Percentiles rank a stretch among this genome's conserved stretches.
These are phyloP conservation scores for Phytophthora foliorum DNA, from an alignment of 352 stramenopile genomes.

Conservation along the genomic window DNA sequence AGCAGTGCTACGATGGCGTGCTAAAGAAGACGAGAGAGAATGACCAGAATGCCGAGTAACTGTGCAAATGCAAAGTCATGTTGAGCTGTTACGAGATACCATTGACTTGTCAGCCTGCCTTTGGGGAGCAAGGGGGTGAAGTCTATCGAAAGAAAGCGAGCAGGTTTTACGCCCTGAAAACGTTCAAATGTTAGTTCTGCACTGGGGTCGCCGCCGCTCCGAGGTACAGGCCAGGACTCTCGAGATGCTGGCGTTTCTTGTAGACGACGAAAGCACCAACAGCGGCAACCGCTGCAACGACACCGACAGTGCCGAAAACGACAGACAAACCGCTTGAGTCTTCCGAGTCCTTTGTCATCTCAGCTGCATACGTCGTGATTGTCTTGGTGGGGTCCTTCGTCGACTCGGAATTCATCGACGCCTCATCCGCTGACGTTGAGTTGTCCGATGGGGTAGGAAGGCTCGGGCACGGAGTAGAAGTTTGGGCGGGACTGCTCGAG, in stretches of 20 bases:
- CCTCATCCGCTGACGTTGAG: background rate
- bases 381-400: background rate
- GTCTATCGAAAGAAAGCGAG: background rate
- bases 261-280: slow-evolving; percentile 23
- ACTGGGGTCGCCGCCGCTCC: slow-evolving; percentile 15
- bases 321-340: background rate
- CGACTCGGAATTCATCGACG: slow-evolving; percentile 1
- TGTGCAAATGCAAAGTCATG: slow-evolving; percentile 13
- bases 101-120: slow-evolving; percentile 2
- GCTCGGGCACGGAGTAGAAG: slow-evolving; percentile 8
- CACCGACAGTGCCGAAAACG: slow-evolving; percentile 14
- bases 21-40: background rate
- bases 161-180: background rate
- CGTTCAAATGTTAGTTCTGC: slow-evolving; percentile 2
- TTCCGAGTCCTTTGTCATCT: background rate
- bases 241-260: slow-evolving; percentile 21
- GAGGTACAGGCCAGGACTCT: slow-evolving; percentile 21
- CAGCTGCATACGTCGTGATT: slow-evolving; percentile 12
- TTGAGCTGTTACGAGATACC: slow-evolving; percentile 7
- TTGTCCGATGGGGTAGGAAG: slow-evolving; percentile 13
- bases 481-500: slow-evolving; percentile 5
- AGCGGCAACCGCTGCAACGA: slow-evolving; percentile 15
- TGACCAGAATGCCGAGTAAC: slow-evolving; percentile 4
- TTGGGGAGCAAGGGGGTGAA: background rate
- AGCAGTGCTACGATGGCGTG: background rate